A percentile compares a stretch with the other conserved stretches of the same genome.
Conservation (phyloP, 345 rosid genomes). For the Moringa oleifera region DNA sequence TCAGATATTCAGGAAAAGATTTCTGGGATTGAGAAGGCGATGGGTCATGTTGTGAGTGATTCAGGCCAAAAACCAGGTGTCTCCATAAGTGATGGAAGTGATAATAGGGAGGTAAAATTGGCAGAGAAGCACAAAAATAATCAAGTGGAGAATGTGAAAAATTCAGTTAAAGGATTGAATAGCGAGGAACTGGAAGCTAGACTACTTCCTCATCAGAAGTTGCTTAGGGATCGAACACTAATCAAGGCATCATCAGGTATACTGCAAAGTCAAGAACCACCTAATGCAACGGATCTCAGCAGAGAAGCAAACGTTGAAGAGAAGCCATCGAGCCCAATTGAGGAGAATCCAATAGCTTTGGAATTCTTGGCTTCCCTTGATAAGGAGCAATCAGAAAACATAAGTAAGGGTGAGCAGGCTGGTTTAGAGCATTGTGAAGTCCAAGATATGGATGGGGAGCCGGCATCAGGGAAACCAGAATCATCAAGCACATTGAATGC, state of each 20-base stretch:
- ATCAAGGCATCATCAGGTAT: constrained; percentile 29
- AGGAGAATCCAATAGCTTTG: constrained; percentile 46
- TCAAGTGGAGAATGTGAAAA: constrained; percentile 26
- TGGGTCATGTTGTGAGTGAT: constrained; percentile 43
- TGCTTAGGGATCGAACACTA: constrained; percentile 57
- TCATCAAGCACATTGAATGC: constrained; percentile 21
- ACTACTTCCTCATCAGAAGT: constrained; percentile 92
- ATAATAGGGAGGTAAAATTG: constrained; percentile 18
- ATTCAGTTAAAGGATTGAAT: constrained; percentile 51
- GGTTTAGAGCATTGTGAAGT: constrained; percentile 35
- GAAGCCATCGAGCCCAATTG: constrained; percentile 32
- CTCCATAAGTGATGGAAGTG: constrained; percentile 20
- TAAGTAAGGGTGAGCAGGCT: constrained; percentile 16
- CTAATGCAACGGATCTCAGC: constrained; percentile 17
- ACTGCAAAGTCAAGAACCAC: constrained; percentile 22
- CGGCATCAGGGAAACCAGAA: constrained; percentile 32
- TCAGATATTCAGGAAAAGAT: constrained; percentile 88
- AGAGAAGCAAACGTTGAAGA: constrained; percentile 31
- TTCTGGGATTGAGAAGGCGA: constrained; percentile 78
- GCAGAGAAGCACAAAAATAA: constrained; percentile 24
- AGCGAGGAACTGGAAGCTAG: constrained; percentile 79
- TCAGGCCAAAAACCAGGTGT: constrained; percentile 24
- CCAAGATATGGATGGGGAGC: constrained; percentile 53
- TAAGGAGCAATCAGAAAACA: constrained; percentile 30
- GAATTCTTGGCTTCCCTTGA: constrained; percentile 58